phyloP scores from a whole-genome alignment of 495 filamentous ascomycete species.

The Venustampulla echinocandica region DNA sequence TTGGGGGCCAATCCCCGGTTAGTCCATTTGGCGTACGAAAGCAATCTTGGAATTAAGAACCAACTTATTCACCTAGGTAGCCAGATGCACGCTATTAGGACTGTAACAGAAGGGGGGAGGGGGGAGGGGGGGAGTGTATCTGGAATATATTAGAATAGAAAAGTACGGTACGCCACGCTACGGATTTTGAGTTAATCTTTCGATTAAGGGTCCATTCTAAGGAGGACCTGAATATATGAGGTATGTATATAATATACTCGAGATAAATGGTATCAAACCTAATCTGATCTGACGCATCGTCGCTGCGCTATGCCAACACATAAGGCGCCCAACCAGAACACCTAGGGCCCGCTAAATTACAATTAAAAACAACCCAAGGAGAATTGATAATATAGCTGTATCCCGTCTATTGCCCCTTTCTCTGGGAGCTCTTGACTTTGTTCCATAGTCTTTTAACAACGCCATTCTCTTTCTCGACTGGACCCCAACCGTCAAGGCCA shows the following conservation, averaged over 20 bases:
- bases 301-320: conserved; percentile 6
- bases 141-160: no score
- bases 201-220: no score
- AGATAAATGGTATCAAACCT: conserved; percentile 9
- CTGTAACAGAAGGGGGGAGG: no score
- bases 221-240: background rate
- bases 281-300: conserved; percentile 9
- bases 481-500: conserved; percentile 35
- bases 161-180: no score
- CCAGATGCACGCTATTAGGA: no score
- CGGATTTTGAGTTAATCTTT: no score
- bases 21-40: no score
- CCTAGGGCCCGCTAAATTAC: conserved; percentile 17
- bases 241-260: conserved; percentile 2
- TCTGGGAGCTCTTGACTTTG: conserved; percentile 29
- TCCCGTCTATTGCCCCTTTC: conserved; percentile 12
- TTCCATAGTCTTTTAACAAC: conserved; percentile 50
- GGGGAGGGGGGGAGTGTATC: no score
- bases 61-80: no score
- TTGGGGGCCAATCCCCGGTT: no score
- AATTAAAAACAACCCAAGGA: conserved; percentile 1
- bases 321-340: background rate
- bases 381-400: background rate
- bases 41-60: no score
- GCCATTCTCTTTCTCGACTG: conserved; percentile 32